Evolutionary conservation across 2,329 filamentous ascomycete genomes (phyloP).

Genomic region (Sclerotinia glacialis): DNA sequence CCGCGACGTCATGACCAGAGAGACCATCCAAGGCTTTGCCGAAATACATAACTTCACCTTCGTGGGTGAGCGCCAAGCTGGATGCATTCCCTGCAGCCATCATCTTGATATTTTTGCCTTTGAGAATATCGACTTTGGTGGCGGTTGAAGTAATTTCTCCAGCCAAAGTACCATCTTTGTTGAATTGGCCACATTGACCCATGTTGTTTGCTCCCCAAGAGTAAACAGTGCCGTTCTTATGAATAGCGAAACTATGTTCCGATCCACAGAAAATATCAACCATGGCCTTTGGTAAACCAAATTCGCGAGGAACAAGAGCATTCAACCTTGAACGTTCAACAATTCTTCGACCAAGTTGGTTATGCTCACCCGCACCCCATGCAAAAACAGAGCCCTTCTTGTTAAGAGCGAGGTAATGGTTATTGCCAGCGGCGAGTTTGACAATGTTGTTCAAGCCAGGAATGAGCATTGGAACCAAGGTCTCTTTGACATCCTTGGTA

Average conservation of each 20-base stretch:
- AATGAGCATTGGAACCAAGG: slow-evolving; percentile 47
- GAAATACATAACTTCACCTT: slow-evolving; percentile 60
- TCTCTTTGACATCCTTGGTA: slow-evolving; percentile 21
- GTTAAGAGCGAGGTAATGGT: slow-evolving; percentile 58
- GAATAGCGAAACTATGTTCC: slow-evolving; percentile 78
- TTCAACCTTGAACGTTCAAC: slow-evolving; percentile 30
- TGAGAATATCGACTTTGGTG: slow-evolving; percentile 62
- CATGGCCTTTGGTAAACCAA: slow-evolving; percentile 25
- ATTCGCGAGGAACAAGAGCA: slow-evolving; percentile 28
- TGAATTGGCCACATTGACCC: slow-evolving; percentile 68
- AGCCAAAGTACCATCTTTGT: slow-evolving; percentile 56
- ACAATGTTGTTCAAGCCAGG: slow-evolving; percentile 54
- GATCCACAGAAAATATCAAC: slow-evolving; percentile 51
- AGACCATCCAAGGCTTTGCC: slow-evolving; percentile 56
- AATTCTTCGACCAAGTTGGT: slow-evolving; percentile 54
- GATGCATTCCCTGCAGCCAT: slow-evolving; percentile 56
- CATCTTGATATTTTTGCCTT: slow-evolving; percentile 49
- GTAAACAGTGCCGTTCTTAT: slow-evolving; percentile 66
- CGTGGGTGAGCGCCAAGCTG: slow-evolving; percentile 54
- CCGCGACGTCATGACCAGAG: slow-evolving; percentile 54
- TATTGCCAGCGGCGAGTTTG: slow-evolving; percentile 52
- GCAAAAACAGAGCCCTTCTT: slow-evolving; percentile 56
- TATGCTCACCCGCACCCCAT: slow-evolving; percentile 65
- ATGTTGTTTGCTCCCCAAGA: slow-evolving; percentile 87
- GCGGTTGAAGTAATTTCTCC: slow-evolving; percentile 70